These are phyloP conservation scores for Fusarium paranaense DNA, from an alignment of 2,329 filamentous ascomycete species.

Conservation along the genomic window DNA sequence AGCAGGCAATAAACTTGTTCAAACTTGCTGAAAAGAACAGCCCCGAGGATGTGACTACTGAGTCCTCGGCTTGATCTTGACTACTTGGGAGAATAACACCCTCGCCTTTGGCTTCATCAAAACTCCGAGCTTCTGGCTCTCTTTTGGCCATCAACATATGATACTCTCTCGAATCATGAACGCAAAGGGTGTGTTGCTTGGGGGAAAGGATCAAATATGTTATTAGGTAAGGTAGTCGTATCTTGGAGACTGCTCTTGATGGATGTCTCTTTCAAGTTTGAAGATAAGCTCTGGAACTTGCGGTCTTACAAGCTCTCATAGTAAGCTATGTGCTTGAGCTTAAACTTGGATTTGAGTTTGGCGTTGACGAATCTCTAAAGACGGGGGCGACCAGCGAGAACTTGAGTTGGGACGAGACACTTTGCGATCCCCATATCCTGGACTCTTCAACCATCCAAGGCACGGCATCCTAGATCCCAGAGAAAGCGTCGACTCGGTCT, in stretches of 20 bases:
- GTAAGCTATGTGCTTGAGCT: background rate
- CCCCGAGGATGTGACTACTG: no score
- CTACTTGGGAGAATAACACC: background rate
- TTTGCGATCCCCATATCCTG: constrained; percentile 31
- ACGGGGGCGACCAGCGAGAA: background rate
- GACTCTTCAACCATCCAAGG: constrained; percentile 34
- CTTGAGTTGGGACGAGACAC: constrained; percentile 20
- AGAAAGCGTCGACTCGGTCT: constrained; percentile 14
- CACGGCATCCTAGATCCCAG: constrained; percentile 24
- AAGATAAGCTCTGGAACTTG: background rate
- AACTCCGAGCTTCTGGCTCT: background rate
- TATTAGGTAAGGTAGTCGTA: background rate
- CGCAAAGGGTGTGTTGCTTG: no score
- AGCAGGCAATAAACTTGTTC: background rate
- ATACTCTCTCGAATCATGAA: background rate
- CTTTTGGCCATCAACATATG: background rate
- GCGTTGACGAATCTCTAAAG: no score
- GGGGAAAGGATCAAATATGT: background rate
- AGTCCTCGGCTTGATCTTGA: no score
- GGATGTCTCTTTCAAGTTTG: background rate
- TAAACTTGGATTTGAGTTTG: background rate
- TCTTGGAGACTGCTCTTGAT: background rate
- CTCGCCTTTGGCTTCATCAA: background rate
- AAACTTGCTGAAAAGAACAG: background rate
- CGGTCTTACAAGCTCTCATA: background rate